Evolutionary conservation across 352 stramenopile genomes (phyloP).

Genomic region (Phytophthora europaea): DNA sequence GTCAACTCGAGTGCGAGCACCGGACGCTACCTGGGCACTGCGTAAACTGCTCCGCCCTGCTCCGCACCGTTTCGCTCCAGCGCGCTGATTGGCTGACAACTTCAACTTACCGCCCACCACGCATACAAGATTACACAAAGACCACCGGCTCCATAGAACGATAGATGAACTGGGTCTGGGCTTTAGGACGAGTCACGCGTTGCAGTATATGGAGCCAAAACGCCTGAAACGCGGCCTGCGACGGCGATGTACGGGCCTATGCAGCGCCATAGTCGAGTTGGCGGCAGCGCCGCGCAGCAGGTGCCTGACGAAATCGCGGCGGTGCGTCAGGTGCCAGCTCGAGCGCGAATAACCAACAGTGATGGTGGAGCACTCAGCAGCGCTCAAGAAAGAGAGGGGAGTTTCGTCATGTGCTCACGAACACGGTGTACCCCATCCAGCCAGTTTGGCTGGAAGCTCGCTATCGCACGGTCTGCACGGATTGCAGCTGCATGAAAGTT

Average conservation of each 20-base stretch:
- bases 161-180: neutral
- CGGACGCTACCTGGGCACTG: neutral
- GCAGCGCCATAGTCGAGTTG: neutral
- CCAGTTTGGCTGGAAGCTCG: neutral
- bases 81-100: conserved; percentile 1
- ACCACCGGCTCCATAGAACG: neutral
- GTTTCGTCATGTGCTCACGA: neutral
- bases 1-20: conserved; percentile 18
- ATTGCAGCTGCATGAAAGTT: neutral
- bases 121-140: neutral
- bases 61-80: neutral
- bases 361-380: neutral
- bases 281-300: neutral
- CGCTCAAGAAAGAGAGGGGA: neutral
- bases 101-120: neutral
- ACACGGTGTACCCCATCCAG: neutral
- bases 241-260: neutral
- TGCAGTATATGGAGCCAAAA: neutral
- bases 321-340: neutral
- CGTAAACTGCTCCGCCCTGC: neutral
- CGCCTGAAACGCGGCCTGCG: conserved; percentile 1
- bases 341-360: neutral
- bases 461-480: neutral
- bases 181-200: neutral
- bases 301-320: neutral